Evolutionary conservation across 164 flowering plant species (phyloP).

Genomic region (Euptelea pleiosperma): DNA sequence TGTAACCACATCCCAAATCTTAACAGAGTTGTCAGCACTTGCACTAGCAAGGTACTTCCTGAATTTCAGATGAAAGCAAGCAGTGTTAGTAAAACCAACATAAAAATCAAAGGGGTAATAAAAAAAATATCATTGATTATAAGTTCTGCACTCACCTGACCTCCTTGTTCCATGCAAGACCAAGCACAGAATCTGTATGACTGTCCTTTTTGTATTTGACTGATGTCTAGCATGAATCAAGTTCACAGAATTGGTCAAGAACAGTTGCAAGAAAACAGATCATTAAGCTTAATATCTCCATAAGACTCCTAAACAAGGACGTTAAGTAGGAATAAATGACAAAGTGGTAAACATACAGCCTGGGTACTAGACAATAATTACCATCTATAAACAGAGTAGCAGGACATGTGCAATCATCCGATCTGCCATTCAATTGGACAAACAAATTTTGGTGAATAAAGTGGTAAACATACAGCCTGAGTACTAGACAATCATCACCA

Average conservation of each 20-base stretch:
- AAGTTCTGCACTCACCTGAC: constrained; percentile 44
- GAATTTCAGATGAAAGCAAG: constrained; percentile 9
- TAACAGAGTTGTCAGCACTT: constrained; percentile 84
- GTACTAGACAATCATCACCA: too few relatives aligned
- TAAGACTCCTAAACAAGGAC: neutral
- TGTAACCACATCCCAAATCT: constrained; percentile 85
- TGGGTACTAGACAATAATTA: too few relatives aligned
- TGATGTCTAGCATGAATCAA: constrained; percentile 41
- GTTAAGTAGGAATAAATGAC: neutral
- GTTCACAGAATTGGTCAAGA: neutral
- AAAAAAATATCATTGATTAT: neutral
- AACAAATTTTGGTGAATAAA: too few relatives aligned
- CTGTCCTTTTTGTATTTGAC: constrained; percentile 69
- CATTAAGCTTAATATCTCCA: neutral
- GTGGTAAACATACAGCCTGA: neutral
- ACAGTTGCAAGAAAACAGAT: neutral
- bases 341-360: neutral
- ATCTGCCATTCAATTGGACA: too few relatives aligned
- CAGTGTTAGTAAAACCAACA: neutral
- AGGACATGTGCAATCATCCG: too few relatives aligned
- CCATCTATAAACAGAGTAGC: too few relatives aligned
- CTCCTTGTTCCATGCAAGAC: constrained; percentile 95
- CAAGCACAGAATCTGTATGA: constrained; percentile 87
- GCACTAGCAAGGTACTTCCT: constrained; percentile 97
- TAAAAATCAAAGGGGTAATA: neutral